A percentile compares a stretch with the other conserved stretches of the same genome.
Evolutionary conservation across 768 basidiomycete genomes (phyloP).

Genomic region (Candolleomyces aberdarensis): DNA sequence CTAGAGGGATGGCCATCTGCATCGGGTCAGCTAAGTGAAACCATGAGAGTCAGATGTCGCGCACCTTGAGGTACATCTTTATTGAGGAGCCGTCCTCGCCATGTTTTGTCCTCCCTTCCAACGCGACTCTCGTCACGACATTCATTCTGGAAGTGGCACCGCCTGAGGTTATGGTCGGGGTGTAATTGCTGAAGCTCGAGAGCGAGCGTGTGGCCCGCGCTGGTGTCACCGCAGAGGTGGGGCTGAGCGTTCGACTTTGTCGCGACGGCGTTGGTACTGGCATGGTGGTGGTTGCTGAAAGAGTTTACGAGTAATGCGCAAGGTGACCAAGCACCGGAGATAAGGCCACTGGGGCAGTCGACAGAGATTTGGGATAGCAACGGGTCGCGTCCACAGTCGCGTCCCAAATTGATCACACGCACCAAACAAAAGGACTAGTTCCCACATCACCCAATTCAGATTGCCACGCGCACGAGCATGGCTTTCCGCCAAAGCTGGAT

Average conservation of each 20-base stretch:
- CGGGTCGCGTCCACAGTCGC: slow-evolving; percentile 15
- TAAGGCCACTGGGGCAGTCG: not conserved
- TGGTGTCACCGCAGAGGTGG: not conserved
- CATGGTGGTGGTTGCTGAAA: slow-evolving; percentile 6
- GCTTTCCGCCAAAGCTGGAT: too few relatives aligned
- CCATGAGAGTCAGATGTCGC: not conserved
- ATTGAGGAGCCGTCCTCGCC: slow-evolving; percentile 64
- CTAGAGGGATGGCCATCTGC: slow-evolving; percentile 67
- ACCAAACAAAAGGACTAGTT: slow-evolving; percentile 15
- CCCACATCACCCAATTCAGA: slow-evolving; percentile 11
- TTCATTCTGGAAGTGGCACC: slow-evolving; percentile 51
- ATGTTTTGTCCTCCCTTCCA: slow-evolving; percentile 71
- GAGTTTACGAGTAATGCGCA: not conserved
- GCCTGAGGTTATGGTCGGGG: slow-evolving; percentile 45
- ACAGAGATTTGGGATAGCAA: slow-evolving; percentile 13
- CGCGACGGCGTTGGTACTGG: slow-evolving; percentile 14
- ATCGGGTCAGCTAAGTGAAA: not conserved
- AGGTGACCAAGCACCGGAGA: slow-evolving; percentile 7
- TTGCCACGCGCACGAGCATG: not conserved
- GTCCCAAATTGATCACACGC: slow-evolving; percentile 13
- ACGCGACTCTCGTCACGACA: slow-evolving; percentile 68
- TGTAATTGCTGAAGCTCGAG: slow-evolving; percentile 33
- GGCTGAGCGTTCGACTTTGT: not conserved
- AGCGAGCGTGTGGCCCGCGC: not conserved
- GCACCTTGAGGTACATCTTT: slow-evolving; percentile 75